These are phyloP conservation scores for Lepidium didymum DNA, from an alignment of 345 rosid genomes.

Conservation along the genomic window DNA sequence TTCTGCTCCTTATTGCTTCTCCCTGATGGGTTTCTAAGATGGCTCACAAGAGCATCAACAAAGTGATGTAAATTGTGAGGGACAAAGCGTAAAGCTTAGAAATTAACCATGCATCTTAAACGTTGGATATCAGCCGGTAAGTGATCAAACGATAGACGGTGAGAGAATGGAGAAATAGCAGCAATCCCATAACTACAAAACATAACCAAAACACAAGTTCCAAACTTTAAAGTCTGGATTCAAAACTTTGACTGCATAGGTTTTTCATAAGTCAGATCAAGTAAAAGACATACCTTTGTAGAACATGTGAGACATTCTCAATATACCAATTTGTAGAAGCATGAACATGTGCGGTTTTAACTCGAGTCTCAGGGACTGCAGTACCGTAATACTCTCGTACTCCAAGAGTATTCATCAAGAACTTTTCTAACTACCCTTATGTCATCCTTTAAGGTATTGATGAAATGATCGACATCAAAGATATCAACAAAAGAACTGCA, in stretches of 20 bases:
- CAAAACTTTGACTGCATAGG: background rate
- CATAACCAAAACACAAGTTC: background rate
- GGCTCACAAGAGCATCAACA: slow-evolving; percentile 69
- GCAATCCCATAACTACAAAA: slow-evolving; percentile 73
- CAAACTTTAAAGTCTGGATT: background rate
- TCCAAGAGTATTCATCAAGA: slow-evolving; percentile 70
- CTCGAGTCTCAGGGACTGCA: slow-evolving; percentile 66
- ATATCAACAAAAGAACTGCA: slow-evolving; percentile 83
- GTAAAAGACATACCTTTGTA: slow-evolving; percentile 46
- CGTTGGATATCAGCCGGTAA: slow-evolving; percentile 65
- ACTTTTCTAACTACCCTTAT: slow-evolving; percentile 60
- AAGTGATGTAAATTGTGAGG: slow-evolving; percentile 69
- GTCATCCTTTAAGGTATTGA: slow-evolving; percentile 54
- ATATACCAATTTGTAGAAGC: slow-evolving; percentile 87
- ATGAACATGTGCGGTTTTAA: slow-evolving; percentile 90
- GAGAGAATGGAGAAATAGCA: slow-evolving; percentile 91
- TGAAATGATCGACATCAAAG: slow-evolving; percentile 86
- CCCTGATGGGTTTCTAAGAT: slow-evolving; percentile 49
- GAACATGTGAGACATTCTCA: slow-evolving; percentile 78
- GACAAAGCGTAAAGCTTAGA: slow-evolving; percentile 75
- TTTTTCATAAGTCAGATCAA: background rate
- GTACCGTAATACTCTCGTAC: slow-evolving; percentile 87
- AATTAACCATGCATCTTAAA: slow-evolving; percentile 92
- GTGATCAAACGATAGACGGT: slow-evolving; percentile 82
- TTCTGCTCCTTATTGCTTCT: slow-evolving; percentile 18